These are phyloP conservation scores for Pneumocystis canis DNA, from an alignment of 1,139 yeast species.

Conservation along the genomic window DNA sequence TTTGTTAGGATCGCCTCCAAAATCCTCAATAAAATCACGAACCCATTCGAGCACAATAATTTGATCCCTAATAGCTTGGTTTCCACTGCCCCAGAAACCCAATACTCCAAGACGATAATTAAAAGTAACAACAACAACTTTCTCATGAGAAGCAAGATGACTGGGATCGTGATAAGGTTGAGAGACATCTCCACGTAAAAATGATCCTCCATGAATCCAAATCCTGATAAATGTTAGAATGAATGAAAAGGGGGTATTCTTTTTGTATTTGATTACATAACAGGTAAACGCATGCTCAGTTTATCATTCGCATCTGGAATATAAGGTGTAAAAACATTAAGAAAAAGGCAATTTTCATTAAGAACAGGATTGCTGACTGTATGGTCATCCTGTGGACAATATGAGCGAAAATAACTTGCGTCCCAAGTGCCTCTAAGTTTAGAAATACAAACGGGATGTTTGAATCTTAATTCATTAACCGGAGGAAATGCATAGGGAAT, in stretches of 20 bases:
- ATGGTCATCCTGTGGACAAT: constrained; percentile 11
- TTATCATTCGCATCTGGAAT: neutral
- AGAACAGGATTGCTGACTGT: constrained; percentile 15
- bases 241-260: neutral
- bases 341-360: constrained; percentile 15
- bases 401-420: constrained; percentile 9
- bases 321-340: neutral
- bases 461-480: constrained; percentile 4
- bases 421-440: constrained; percentile 4
- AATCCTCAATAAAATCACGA: constrained; percentile 23
- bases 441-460: constrained; percentile 2
- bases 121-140: constrained; percentile 18
- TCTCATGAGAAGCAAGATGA: constrained; percentile 12
- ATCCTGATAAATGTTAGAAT: constrained; percentile 23
- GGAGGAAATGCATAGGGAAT: constrained; percentile 10
- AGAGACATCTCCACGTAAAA: constrained; percentile 17
- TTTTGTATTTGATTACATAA: neutral
- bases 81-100: constrained; percentile 25
- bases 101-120: constrained; percentile 25
- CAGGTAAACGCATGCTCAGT: neutral
- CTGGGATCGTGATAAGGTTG: constrained; percentile 17
- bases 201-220: constrained; percentile 30
- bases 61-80: constrained; percentile 27
- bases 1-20: constrained; percentile 29
- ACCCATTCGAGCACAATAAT: constrained; percentile 28